Evolutionary conservation across 805 yeast genomes (phyloP), one percentile per base, ranked within the genome.

Genomic region (Kazachstania viticola): DNA sequence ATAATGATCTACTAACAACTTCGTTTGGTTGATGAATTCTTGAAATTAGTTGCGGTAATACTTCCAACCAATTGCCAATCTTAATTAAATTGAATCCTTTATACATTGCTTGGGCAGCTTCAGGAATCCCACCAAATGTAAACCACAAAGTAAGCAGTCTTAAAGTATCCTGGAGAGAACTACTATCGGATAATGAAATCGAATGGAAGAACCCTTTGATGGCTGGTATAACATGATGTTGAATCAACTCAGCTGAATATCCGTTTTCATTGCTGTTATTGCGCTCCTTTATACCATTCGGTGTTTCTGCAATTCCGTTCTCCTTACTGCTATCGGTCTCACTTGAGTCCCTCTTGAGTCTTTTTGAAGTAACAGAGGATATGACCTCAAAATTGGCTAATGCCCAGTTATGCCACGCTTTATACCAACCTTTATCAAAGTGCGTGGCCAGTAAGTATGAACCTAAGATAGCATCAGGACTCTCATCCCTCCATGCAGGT

Each of bases 361-460:
- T 28, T 17, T 38, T 25, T 12, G 56, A 39, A 0, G 63, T 57
- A 17, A 66, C 59, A 3, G 78, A 62, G 0, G 94, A 77, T 14
- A 87, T 78, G 1, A 87, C 96, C 49, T 88, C 95, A 51, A 84
- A 88, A 54, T 88, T 88, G 1, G 96, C 95, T 48, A 88, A 64
- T 0, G 97, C 97, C 97, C 97, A 88, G 51, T 83, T 87, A 51
- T 88, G 97, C 97, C 97, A 88, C 17, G 96, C 96, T 51, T 88
- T 88, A 49, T 88, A 88, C 97, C 97, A 88, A 19, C 71, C 69
- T 21, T 72, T 65, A 51, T 87, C 96, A 55, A 88, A 87, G 51
- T 85, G 95, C 0, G 97, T 87, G 0, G 96, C 96, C 39, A 87
- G 64, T 32, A 87, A 62, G 51, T 82, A 88, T 0, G 95, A 84